Evolutionary conservation across 148 eudicot species (phyloP).

Genomic region (Cornus controversa): DNA sequence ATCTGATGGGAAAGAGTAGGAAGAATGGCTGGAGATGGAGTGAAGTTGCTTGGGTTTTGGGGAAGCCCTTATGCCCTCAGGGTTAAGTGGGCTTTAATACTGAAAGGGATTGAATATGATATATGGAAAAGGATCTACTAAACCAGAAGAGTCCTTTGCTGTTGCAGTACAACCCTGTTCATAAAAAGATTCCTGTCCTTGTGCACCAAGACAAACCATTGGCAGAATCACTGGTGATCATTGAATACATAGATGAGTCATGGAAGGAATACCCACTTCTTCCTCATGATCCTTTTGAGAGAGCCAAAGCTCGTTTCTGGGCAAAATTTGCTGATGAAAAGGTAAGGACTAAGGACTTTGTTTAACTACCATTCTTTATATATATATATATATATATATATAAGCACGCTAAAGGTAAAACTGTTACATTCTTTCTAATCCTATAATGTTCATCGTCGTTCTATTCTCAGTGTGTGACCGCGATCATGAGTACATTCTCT

Average conservation of each 20-base stretch:
- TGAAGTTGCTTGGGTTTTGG: conserved; percentile 29
- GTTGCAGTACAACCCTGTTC: conserved; percentile 14
- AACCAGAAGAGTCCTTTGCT: conserved; percentile 28
- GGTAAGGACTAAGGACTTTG: conserved; percentile 2
- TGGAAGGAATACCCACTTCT: conserved; percentile 19
- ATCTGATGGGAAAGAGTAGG: not conserved
- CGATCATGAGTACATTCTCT: not conserved
- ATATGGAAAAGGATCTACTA: conserved; percentile 21
- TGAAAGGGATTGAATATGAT: conserved; percentile 30
- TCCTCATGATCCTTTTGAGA: conserved; percentile 13
- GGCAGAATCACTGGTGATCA: conserved; percentile 14
- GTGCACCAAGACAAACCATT: conserved; percentile 17
- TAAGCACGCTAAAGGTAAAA: too few species aligned
- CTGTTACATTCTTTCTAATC: not conserved
- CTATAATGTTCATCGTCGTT: not conserved
- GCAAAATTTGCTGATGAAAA: conserved; percentile 19
- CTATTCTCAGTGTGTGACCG: conserved; percentile 5
- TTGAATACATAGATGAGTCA: conserved; percentile 19
- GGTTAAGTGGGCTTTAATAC: conserved; percentile 32
- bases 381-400: too few species aligned
- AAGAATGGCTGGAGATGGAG: conserved; percentile 1
- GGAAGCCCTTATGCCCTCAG: conserved; percentile 31
- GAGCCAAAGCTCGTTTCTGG: conserved; percentile 24
- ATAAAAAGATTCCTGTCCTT: conserved; percentile 12
- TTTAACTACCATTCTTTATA: too few species aligned